Conservation (phyloP, 176 grass and related monocot species). For the sorghum (Sorghum bicolor) region DNA sequence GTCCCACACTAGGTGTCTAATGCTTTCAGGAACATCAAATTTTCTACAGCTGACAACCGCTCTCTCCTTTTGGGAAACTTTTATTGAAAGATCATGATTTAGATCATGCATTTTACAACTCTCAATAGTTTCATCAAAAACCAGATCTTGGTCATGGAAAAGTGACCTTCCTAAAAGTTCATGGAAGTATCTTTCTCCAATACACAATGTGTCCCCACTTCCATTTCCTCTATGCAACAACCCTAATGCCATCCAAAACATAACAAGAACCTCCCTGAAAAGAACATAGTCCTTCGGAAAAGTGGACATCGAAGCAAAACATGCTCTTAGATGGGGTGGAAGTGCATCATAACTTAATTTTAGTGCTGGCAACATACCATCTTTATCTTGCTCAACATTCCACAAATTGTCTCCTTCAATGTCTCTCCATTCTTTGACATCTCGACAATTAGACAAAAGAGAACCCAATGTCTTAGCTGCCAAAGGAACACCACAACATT, state of each 20-base stretch:
- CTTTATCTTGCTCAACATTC: not conserved
- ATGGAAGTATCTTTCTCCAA: not conserved
- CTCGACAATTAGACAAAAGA: not conserved
- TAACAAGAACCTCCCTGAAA: not conserved
- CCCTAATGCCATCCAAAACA: not conserved
- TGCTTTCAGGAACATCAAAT: not conserved
- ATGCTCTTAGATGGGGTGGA: not conserved
- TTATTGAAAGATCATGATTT: not conserved
- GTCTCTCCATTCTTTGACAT: not conserved
- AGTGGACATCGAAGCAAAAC: not conserved
- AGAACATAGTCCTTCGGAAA: not conserved
- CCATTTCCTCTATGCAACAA: not conserved
- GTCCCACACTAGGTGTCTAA: conserved; percentile 1
- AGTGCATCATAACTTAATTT: conserved; percentile 30
- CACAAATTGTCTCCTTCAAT: not conserved
- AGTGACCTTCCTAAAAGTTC: conserved; percentile 9
- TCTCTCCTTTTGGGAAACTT: not conserved
- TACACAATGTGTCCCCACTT: not conserved
- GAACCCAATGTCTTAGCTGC: conserved; percentile 2
- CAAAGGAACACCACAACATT: conserved; percentile 1
- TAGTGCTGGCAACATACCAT: not conserved
- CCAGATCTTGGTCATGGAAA: not conserved
- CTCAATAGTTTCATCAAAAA: not conserved
- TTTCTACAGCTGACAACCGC: not conserved
- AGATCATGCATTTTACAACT: not conserved